Evolutionary conservation across 352 stramenopile genomes (phyloP).

Genomic region (Peronosclerospora sorghi): DNA sequence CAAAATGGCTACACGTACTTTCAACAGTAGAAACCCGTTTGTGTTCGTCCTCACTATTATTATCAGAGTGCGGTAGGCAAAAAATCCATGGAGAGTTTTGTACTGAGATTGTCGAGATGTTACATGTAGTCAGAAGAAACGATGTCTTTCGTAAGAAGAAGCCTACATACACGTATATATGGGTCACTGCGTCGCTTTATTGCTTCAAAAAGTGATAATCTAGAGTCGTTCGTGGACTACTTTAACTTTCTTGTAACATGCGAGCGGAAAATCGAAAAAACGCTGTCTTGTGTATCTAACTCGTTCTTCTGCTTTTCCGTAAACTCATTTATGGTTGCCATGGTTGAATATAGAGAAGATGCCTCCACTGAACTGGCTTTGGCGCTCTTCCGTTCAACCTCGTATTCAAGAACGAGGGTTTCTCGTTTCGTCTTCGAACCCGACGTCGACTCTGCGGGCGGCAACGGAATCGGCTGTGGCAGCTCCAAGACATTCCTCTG

Average conservation of each 20-base stretch:
- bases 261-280: slow-evolving; percentile 21
- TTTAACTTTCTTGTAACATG: slow-evolving; percentile 11
- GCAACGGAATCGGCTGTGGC: slow-evolving; percentile 7
- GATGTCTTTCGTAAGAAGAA: too few relatives aligned
- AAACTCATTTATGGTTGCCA: slow-evolving; percentile 21
- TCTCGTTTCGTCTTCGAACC: slow-evolving; percentile 7
- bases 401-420: slow-evolving; percentile 24
- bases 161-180: too few relatives aligned
- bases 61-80: too few relatives aligned
- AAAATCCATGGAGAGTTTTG: too few relatives aligned
- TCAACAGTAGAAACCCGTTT: too few relatives aligned
- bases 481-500: slow-evolving; percentile 42
- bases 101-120: too few relatives aligned
- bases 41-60: too few relatives aligned
- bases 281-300: slow-evolving; percentile 4
- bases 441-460: slow-evolving; percentile 2
- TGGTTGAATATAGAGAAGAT: slow-evolving; percentile 14
- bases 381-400: slow-evolving; percentile 8
- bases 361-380: slow-evolving; percentile 6
- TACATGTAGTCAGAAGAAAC: too few relatives aligned
- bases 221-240: too few relatives aligned
- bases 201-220: too few relatives aligned
- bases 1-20: too few relatives aligned
- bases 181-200: too few relatives aligned
- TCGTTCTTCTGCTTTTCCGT: slow-evolving; percentile 19